phyloP scores from a whole-genome alignment of 2,329 filamentous ascomycete species.

The Xylariaceae sp. region DNA sequence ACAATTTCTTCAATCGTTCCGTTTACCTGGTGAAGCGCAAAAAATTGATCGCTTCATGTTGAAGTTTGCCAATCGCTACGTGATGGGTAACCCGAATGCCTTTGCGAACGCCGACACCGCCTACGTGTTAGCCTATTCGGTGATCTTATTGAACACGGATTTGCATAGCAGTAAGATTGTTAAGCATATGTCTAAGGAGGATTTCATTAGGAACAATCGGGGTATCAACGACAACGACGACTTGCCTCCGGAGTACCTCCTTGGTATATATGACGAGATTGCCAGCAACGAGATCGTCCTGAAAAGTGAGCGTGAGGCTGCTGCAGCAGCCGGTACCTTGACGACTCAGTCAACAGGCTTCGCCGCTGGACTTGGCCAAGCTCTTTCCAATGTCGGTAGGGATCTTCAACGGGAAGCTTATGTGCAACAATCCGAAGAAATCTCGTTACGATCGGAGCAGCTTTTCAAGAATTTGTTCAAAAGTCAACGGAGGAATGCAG shows the following conservation, averaged over 20 bases:
- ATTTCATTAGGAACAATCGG: constrained; percentile 99
- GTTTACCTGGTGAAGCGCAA: constrained; percentile 92
- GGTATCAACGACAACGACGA: constrained; percentile 98
- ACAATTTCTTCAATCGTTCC: constrained; percentile 92
- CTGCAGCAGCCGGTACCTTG: constrained; percentile 75
- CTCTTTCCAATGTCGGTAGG: constrained; percentile 87
- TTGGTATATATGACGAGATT: constrained; percentile 92
- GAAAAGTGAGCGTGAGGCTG: constrained; percentile 87
- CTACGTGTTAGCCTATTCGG: constrained; percentile 94
- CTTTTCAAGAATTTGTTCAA: constrained; percentile 93
- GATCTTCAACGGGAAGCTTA: constrained; percentile 94
- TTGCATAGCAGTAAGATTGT: constrained; percentile 87
- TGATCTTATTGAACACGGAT: constrained; percentile 96
- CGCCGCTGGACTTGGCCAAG: constrained; percentile 84
- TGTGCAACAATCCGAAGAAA: constrained; percentile 93
- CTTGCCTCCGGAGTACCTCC: constrained; percentile 89
- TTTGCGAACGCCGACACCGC: constrained; percentile 98
- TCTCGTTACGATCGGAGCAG: constrained; percentile 75
- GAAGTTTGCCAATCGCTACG: constrained; percentile 96
- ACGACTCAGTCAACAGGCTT: constrained; percentile 69
- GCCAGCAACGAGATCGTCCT: constrained; percentile 90
- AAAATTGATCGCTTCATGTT: constrained; percentile 99
- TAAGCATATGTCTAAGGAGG: constrained; percentile 90
- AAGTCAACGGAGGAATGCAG: constrained; percentile 81
- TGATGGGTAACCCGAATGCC: constrained; percentile 92